phyloP scores from a whole-genome alignment of 2,329 filamentous ascomycete species.

The Thermomyces lanuginosus region DNA sequence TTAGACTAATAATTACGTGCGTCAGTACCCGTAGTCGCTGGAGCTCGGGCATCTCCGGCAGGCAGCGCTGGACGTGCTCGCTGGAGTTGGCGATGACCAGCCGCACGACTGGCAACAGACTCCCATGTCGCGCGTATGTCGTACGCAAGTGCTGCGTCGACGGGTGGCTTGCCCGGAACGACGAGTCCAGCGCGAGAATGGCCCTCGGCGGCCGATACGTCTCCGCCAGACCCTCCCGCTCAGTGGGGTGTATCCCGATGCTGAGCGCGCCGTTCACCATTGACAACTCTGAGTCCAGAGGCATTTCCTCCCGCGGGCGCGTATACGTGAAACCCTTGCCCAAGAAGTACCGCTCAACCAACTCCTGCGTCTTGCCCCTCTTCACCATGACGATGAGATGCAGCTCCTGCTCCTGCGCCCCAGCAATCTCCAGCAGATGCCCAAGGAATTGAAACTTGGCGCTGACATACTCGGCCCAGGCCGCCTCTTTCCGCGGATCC shows the following conservation, averaged over 20 bases:
- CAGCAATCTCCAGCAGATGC: slow-evolving; percentile 24
- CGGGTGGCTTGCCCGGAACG: slow-evolving; percentile 24
- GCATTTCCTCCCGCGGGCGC: slow-evolving; percentile 17
- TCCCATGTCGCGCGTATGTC: slow-evolving; percentile 18
- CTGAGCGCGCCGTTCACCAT: slow-evolving; percentile 20
- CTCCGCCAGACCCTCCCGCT: slow-evolving; percentile 15
- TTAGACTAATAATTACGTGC: slow-evolving; percentile 18
- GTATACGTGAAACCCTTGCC: slow-evolving; percentile 24
- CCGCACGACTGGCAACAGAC: slow-evolving; percentile 28
- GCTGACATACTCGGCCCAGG: slow-evolving; percentile 32
- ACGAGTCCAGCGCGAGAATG: slow-evolving; percentile 30
- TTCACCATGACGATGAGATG: slow-evolving; percentile 26
- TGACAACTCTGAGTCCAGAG: slow-evolving; percentile 18
- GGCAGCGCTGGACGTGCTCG: slow-evolving; percentile 30
- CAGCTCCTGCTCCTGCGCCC: slow-evolving; percentile 18
- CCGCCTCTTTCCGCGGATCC: slow-evolving; percentile 22
- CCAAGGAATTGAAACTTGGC: slow-evolving; percentile 31
- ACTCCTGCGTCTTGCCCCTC: slow-evolving; percentile 18
- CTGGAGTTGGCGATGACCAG: slow-evolving; percentile 30
- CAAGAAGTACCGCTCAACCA: slow-evolving; percentile 27
- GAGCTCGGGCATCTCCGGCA: slow-evolving; percentile 20
- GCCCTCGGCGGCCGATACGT: slow-evolving; percentile 20
- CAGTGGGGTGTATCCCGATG: slow-evolving; percentile 19
- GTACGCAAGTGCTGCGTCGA: slow-evolving; percentile 25
- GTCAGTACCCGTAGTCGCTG: slow-evolving; percentile 20